phyloP scores from a whole-genome alignment of 139 green algal species.

The Coccomyxa sp. region DNA sequence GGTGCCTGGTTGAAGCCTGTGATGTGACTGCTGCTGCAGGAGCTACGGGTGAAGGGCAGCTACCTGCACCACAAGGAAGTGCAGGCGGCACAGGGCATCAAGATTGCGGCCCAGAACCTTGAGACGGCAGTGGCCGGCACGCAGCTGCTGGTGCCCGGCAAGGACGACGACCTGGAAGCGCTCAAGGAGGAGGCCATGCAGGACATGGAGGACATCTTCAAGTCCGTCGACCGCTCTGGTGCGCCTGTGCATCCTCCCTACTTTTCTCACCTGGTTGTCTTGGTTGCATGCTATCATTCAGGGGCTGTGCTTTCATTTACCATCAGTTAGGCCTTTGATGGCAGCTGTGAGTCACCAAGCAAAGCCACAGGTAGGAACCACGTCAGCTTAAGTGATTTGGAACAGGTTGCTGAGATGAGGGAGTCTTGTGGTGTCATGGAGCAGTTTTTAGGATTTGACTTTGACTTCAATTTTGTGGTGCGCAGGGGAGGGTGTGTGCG shows the following conservation, averaged over 20 bases:
- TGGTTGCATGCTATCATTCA: not conserved
- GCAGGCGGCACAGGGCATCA: constrained; percentile 85
- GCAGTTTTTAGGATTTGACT: no score
- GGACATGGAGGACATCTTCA: constrained; percentile 92
- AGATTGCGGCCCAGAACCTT: constrained; percentile 89
- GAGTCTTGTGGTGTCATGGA: no score
- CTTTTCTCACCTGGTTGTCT: not conserved
- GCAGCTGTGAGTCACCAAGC: no score
- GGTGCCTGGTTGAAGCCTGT: not conserved
- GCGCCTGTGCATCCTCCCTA: not conserved
- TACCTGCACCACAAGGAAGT: constrained; percentile 99
- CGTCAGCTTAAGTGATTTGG: no score
- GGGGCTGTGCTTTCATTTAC: not conserved
- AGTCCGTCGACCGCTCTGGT: constrained; percentile 48
- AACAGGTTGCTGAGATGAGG: no score
- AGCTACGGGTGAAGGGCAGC: constrained; percentile 90
- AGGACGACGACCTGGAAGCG: constrained; percentile 90
- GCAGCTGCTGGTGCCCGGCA: constrained; percentile 63
- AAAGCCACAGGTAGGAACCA: no score
- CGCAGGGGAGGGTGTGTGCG: constrained; percentile 87
- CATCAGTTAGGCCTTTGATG: no score
- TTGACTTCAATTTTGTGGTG: not conserved
- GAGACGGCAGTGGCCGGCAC: constrained; percentile 93
- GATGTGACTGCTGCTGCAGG: constrained; percentile 35
- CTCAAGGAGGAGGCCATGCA: constrained; percentile 91